These are phyloP conservation scores for Apostasia ramifera DNA, from an alignment of 106 monocot genomes.

Conservation along the genomic window DNA sequence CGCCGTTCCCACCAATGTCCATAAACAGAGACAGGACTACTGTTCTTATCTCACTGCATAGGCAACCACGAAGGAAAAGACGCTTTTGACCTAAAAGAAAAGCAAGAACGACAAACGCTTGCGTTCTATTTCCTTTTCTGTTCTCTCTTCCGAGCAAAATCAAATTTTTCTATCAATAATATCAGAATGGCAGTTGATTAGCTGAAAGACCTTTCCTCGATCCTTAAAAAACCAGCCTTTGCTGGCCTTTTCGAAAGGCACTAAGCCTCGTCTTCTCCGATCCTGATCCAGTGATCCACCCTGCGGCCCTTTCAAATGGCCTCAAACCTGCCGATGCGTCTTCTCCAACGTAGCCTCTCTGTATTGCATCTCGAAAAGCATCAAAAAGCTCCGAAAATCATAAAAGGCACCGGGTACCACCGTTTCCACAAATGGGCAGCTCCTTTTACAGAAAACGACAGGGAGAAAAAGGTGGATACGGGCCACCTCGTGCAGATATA, in stretches of 20 bases:
- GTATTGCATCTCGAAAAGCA: not conserved
- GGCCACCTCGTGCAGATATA: constrained; percentile 16
- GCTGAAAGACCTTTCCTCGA: constrained; percentile 3
- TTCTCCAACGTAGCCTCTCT: constrained; percentile 9
- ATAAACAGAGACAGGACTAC: constrained; percentile 1
- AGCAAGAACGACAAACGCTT: not conserved
- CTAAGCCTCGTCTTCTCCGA: not conserved
- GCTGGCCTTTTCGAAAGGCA: not conserved
- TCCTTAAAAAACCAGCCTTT: constrained; percentile 1
- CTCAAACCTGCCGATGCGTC: constrained; percentile 1
- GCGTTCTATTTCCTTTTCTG: not conserved
- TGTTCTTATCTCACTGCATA: constrained; percentile 3
- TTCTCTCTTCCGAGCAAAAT: not conserved
- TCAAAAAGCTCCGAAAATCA: constrained; percentile 6
- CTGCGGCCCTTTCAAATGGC: not conserved
- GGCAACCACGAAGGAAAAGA: constrained; percentile 3
- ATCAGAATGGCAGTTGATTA: not conserved
- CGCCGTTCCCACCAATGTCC: not conserved
- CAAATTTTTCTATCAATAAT: constrained; percentile 4
- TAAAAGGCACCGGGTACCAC: constrained; percentile 13
- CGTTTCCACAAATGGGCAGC: constrained; percentile 22
- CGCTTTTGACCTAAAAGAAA: constrained; percentile 7
- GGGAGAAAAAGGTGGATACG: constrained; percentile 8
- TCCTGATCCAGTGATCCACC: constrained; percentile 6
- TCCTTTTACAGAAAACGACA: constrained; percentile 29